phyloP scores from a whole-genome alignment of 116 monocot species.

The Phalaenopsis hybrid region DNA sequence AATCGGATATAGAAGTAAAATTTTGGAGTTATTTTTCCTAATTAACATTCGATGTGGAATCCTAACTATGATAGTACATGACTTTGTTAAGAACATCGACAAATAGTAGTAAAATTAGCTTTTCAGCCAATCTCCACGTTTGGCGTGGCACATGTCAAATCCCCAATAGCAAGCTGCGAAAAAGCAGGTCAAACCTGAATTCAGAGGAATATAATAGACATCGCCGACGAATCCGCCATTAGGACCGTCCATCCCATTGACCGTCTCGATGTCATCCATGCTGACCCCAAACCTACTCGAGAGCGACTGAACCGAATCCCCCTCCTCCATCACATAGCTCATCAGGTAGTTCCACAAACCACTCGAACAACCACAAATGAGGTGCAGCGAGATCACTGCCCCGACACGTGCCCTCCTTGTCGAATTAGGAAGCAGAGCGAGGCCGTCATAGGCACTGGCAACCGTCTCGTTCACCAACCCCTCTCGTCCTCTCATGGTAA shows the following conservation, averaged over 20 bases:
- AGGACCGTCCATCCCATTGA: conserved; percentile 57
- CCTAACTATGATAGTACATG: too few relatives aligned
- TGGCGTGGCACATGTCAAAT: background rate
- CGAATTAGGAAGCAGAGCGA: conserved; percentile 38
- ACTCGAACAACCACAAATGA: conserved; percentile 84
- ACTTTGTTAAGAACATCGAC: too few relatives aligned
- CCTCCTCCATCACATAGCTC: conserved; percentile 61
- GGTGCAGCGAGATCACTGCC: conserved; percentile 52
- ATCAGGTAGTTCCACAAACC: conserved; percentile 91
- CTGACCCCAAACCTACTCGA: conserved; percentile 87
- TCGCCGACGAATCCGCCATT: conserved; percentile 32
- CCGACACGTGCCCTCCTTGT: conserved; percentile 36
- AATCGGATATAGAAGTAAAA: too few relatives aligned
- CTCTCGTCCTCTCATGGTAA: conserved; percentile 32
- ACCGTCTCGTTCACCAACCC: conserved; percentile 10
- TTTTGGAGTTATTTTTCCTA: too few relatives aligned
- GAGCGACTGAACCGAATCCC: conserved; percentile 62
- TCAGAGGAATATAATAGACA: conserved; percentile 80
- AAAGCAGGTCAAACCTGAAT: conserved; percentile 51
- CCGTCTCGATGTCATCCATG: conserved; percentile 83
- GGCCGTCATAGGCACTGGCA: conserved; percentile 11
- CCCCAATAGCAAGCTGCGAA: background rate
- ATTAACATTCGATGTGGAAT: too few relatives aligned
- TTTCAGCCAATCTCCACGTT: background rate
- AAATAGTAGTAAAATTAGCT: too few relatives aligned